Evolutionary conservation across 768 basidiomycete species (phyloP), one percentile per base, ranked within the genome.

Genomic region (Suillus occidentalis): DNA sequence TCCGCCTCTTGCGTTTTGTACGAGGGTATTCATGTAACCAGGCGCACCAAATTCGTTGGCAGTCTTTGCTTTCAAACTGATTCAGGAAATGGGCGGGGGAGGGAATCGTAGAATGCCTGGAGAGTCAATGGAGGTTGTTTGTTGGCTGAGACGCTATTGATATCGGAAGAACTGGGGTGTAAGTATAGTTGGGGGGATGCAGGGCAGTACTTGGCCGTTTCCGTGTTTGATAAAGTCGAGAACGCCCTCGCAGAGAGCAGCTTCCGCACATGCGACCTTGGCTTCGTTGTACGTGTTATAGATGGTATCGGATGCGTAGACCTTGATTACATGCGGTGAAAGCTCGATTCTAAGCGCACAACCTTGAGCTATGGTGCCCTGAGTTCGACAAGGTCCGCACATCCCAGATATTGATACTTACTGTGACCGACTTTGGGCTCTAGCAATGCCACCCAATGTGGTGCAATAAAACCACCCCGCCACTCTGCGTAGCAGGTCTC

Each of bases 41-140:
- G 84, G 78, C 0, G 84, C 84, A 60, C 88, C 86, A 63, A 89
- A 82, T 63, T 87, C 84, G 1, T 74, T 65, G 8, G 82, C 83
- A n/a, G 3, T 79, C 72, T 67, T 80, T 81, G 20, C 80, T 77
- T 2, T 79, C 80, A 6, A 89, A 78, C 10, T n/a, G 77, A 70
- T 65, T 88, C 86, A 0, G 87, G 85, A 61, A 90, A 84, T 1
- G 89, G 90, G 53, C 82, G 81, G 1, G 89, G 89, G 53, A 92
- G 82, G 16, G 84, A 73, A n/a, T 89, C 88, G 69, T 83, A 89
- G 72, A 87, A 91, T 1, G 75, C 75, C 65, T 88, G 87, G 1
- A 91, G 74, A 0, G 82, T 79, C 49, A 81, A 73, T 3, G 77
- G 74, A 20, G 67, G 63, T 25, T 63, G 70, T 43, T 60, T 47